Evolutionary conservation across 108 stramenopile species (phyloP).

Genomic region (Cyclostephanos tholiformis): DNA sequence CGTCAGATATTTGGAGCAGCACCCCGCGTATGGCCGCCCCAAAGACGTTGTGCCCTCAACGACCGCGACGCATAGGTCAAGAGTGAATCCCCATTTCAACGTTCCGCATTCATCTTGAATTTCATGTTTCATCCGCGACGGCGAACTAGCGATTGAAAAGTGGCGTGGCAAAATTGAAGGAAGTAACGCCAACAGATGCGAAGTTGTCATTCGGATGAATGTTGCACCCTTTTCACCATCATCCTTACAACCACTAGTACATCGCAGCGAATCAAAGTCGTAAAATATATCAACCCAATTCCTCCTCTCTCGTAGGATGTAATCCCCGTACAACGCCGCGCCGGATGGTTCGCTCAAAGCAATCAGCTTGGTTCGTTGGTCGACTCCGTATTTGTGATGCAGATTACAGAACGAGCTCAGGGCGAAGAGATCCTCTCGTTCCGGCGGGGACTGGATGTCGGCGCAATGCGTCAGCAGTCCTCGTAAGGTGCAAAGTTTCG

Average conservation of each 20-base stretch:
- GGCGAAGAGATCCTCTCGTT: slow-evolving; percentile 81
- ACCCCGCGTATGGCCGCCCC: slow-evolving; percentile 73
- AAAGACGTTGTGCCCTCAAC: slow-evolving; percentile 75
- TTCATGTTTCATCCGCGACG: slow-evolving; percentile 32
- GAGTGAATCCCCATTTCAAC: slow-evolving; percentile 34
- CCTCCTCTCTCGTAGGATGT: slow-evolving; percentile 81
- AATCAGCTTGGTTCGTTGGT: slow-evolving; percentile 67
- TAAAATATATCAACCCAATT: slow-evolving; percentile 81
- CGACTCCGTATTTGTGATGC: slow-evolving; percentile 48
- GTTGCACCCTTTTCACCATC: not conserved
- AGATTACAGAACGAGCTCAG: slow-evolving; percentile 62
- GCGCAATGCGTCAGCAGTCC: slow-evolving; percentile 78
- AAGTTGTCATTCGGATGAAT: slow-evolving; percentile 45
- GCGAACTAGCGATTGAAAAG: slow-evolving; percentile 83
- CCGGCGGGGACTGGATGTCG: slow-evolving; percentile 76
- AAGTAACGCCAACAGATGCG: slow-evolving; percentile 59
- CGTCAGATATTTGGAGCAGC: slow-evolving; percentile 69
- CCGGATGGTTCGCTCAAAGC: slow-evolving; percentile 72
- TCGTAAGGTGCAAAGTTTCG: slow-evolving; percentile 65
- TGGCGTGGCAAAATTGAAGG: slow-evolving; percentile 77
- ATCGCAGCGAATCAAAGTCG: slow-evolving; percentile 81
- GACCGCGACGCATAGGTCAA: slow-evolving; percentile 80
- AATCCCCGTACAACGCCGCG: slow-evolving; percentile 79
- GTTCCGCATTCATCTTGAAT: not conserved
- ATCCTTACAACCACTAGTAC: not conserved